These are phyloP conservation scores for Mortierella sp. DNA, from an alignment of 371 early-diverging fungal species.

Conservation along the genomic window DNA sequence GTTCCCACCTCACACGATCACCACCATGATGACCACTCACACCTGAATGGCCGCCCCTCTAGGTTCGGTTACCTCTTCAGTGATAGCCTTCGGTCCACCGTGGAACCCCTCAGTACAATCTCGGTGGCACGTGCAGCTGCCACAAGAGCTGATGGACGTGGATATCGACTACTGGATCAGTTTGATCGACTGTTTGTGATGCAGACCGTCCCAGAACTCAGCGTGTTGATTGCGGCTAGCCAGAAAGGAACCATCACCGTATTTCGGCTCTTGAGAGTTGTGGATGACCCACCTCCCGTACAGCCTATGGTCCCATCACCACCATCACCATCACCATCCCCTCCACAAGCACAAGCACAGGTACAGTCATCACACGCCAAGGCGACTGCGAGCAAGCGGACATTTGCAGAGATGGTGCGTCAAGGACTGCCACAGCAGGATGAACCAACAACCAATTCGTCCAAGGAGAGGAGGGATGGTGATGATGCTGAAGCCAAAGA, in stretches of 20 bases:
- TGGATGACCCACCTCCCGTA: slow-evolving; percentile 7
- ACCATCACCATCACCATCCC: background rate
- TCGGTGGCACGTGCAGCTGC: slow-evolving; percentile 45
- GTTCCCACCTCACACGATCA: background rate
- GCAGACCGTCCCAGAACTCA: slow-evolving; percentile 36
- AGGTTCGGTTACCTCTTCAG: too few species aligned
- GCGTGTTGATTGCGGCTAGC: slow-evolving; percentile 41
- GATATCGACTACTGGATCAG: slow-evolving; percentile 29
- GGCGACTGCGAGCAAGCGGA: too few species aligned
- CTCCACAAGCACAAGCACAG: too few species aligned
- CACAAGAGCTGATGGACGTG: slow-evolving; percentile 33
- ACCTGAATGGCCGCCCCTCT: too few species aligned
- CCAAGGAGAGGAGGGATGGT: background rate
- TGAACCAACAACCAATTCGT: background rate
- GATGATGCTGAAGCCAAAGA: background rate
- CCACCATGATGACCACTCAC: too few species aligned
- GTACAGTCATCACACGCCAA: too few species aligned
- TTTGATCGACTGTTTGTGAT: slow-evolving; percentile 48
- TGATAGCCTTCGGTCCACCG: slow-evolving; percentile 1
- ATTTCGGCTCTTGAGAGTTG: slow-evolving; percentile 31
- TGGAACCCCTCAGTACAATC: slow-evolving; percentile 24
- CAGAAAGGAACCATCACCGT: slow-evolving; percentile 44
- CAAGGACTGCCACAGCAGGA: too few species aligned
- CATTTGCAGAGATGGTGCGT: too few species aligned
- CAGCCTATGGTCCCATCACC: background rate